Percentiles rank a stretch among this genome's conserved stretches.
phyloP scores from a whole-genome alignment of 1,284 basidiomycete genomes.

The Stereum hirsutum region DNA sequence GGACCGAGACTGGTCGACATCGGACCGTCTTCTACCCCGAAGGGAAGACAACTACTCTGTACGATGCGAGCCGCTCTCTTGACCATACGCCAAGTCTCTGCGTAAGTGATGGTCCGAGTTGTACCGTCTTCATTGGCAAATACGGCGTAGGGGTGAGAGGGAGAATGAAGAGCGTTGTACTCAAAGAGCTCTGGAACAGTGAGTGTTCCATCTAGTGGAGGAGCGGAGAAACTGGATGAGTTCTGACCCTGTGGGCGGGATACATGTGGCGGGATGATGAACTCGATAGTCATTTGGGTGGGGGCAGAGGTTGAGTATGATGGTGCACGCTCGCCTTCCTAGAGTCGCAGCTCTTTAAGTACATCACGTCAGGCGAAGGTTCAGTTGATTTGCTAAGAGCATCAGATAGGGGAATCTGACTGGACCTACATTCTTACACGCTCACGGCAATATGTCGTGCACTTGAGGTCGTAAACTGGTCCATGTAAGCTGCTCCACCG shows the following conservation, averaged over 20 bases:
- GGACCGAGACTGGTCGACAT: background rate
- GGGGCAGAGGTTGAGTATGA: no score
- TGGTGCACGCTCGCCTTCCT: no score
- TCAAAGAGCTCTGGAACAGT: slow-evolving; percentile 4
- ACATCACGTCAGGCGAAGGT: no score
- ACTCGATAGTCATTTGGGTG: no score
- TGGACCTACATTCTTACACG: no score
- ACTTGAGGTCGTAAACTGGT: no score
- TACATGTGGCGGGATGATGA: background rate
- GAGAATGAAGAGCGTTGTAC: background rate
- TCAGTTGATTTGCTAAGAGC: no score
- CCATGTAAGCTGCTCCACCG: no score
- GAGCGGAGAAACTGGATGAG: slow-evolving; percentile 1
- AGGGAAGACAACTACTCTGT: background rate
- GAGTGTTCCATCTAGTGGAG: slow-evolving; percentile 7
- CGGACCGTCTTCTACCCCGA: background rate
- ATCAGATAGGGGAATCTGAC: no score
- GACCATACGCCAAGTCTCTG: slow-evolving; percentile 1
- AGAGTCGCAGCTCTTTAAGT: no score
- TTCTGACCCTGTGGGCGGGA: background rate
- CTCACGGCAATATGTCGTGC: no score
- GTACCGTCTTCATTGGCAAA: background rate
- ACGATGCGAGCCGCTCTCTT: background rate
- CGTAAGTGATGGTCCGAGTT: slow-evolving; percentile 1
- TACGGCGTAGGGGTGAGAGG: slow-evolving; percentile 1